A percentile compares a stretch with the other conserved stretches of the same genome.
phyloP scores from a whole-genome alignment of 2,329 filamentous ascomycete species.

The Colletotrichum sp. region DNA sequence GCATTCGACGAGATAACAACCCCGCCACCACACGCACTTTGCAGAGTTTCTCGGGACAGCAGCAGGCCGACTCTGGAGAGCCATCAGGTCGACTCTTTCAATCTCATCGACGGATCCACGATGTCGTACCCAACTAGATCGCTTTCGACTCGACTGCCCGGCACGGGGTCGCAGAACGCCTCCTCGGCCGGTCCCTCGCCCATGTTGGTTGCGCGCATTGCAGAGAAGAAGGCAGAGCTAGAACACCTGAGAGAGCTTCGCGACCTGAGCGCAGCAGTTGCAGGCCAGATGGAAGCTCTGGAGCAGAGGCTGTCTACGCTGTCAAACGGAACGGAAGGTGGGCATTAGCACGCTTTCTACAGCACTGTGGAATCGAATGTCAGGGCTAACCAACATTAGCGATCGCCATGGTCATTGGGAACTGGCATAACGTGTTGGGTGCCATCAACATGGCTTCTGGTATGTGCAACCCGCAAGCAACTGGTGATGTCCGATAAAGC shows the following conservation, averaged over 20 bases:
- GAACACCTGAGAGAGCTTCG: conserved; percentile 79
- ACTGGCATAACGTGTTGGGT: conserved; percentile 86
- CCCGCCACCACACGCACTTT: background rate
- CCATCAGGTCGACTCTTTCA: background rate
- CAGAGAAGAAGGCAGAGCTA: conserved; percentile 85
- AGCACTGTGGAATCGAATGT: background rate
- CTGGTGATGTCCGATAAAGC: background rate
- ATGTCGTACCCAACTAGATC: conserved; percentile 65
- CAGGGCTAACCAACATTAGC: conserved; percentile 49
- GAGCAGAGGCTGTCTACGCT: conserved; percentile 80
- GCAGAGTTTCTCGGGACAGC: background rate
- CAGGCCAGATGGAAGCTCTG: conserved; percentile 81
- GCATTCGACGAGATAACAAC: background rate
- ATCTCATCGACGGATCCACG: background rate
- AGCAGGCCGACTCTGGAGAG: background rate
- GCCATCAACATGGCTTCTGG: conserved; percentile 88
- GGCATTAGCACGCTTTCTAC: background rate
- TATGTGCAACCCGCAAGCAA: conserved; percentile 46
- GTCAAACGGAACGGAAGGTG: conserved; percentile 83
- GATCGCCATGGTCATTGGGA: conserved; percentile 82
- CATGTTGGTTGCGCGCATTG: conserved; percentile 75
- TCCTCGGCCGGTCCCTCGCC: conserved; percentile 67
- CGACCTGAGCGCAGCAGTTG: conserved; percentile 79
- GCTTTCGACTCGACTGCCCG: conserved; percentile 71
- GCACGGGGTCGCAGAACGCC: conserved; percentile 55